phyloP scores from a whole-genome alignment of 345 rosid genomes.

The Populus euphratica region DNA sequence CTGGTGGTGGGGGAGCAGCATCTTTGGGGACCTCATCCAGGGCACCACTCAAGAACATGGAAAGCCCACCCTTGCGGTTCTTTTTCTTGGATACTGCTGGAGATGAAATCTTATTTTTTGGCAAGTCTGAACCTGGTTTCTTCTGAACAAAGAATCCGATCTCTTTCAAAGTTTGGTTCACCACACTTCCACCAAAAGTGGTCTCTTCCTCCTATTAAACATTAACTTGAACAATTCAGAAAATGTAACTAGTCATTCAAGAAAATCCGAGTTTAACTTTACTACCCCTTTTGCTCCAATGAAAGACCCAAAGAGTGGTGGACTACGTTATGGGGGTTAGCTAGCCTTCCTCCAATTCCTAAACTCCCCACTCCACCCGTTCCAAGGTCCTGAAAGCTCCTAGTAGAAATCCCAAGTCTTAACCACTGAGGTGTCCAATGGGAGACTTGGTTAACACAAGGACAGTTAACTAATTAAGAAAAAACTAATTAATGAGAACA shows the following conservation, averaged over 20 bases:
- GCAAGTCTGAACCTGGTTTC: conserved; percentile 35
- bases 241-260: neutral
- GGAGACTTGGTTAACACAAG: no score
- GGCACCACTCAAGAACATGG: conserved; percentile 95
- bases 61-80: conserved; percentile 90
- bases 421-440: no score
- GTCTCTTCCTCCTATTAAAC: conserved; percentile 41
- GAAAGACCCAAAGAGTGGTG: neutral
- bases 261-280: neutral
- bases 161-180: conserved; percentile 35
- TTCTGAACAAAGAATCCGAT: conserved; percentile 35
- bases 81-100: conserved; percentile 60
- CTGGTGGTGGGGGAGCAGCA: conserved; percentile 45
- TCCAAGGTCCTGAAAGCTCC: no score
- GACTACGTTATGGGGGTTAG: no score
- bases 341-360: no score
- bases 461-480: no score
- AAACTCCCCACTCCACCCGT: no score
- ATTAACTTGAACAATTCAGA: conserved; percentile 5
- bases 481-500: no score
- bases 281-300: neutral
- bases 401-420: no score
- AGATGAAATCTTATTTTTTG: conserved; percentile 39
- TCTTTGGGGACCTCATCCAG: conserved; percentile 70
- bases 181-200: conserved; percentile 19